A percentile compares a stretch with the other conserved stretches of the same genome.
phyloP scores from a whole-genome alignment of 768 basidiomycete species.

The Cystofilobasidium capitatum region DNA sequence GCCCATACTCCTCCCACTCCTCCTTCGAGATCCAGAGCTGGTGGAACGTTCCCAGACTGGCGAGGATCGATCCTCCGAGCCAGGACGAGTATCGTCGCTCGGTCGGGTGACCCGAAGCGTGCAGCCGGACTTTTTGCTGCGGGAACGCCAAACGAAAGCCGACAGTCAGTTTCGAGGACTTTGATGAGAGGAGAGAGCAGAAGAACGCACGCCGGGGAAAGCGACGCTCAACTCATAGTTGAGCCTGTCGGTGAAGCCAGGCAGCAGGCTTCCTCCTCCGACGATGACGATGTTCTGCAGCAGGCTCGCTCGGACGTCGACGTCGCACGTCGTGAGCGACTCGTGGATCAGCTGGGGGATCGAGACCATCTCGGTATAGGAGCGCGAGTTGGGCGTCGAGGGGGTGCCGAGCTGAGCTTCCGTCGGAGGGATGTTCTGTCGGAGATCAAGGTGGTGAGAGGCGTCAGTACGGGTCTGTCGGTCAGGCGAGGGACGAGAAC shows the following conservation, averaged over 20 bases:
- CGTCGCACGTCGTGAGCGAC: constrained; percentile 74
- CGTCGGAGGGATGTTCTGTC: constrained; percentile 36
- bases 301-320: constrained; percentile 80
- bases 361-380: constrained; percentile 38
- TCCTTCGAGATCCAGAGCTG: constrained; percentile 43
- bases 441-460: not conserved
- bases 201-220: constrained; percentile 61
- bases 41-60: constrained; percentile 92
- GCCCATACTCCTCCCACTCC: constrained; percentile 68
- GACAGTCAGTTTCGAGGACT: not conserved
- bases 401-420: constrained; percentile 33
- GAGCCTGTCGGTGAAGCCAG: constrained; percentile 77
- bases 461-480: not conserved
- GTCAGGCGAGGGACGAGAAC: not conserved
- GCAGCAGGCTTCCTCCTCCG: constrained; percentile 81
- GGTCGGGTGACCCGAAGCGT: constrained; percentile 78
- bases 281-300: constrained; percentile 89
- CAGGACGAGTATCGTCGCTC: constrained; percentile 88
- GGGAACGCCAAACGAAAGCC: not conserved
- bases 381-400: constrained; percentile 39
- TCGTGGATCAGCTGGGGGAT: constrained; percentile 66
- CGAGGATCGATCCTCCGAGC: constrained; percentile 92
- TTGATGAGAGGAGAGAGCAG: constrained; percentile 1
- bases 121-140: constrained; percentile 67
- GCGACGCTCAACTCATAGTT: constrained; percentile 61